Percentiles rank a stretch among this genome's conserved stretches.
Evolutionary conservation across 352 stramenopile genomes (phyloP).

Genomic region (Phytopythium litorale): DNA sequence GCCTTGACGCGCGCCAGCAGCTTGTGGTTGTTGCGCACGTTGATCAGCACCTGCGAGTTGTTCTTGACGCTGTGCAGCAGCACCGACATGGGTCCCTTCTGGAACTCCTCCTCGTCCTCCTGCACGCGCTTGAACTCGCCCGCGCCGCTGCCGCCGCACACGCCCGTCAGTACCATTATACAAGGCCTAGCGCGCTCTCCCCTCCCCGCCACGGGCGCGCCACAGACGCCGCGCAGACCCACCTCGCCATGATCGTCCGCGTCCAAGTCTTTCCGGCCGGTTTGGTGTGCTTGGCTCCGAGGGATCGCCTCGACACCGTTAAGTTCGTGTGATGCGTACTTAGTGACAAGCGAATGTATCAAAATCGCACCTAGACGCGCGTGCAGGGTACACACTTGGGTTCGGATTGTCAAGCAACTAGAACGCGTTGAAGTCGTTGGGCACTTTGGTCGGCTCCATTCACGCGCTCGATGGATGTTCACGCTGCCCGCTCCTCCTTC

Average conservation of each 20-base stretch:
- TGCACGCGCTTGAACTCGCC: conserved; percentile 83
- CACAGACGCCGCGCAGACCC: background rate
- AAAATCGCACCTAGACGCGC: background rate
- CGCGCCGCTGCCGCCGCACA: conserved; percentile 15
- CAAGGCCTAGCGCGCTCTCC: too few relatives aligned
- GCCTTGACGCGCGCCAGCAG: conserved; percentile 98
- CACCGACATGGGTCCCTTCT: conserved; percentile 96
- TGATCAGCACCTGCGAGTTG: conserved; percentile 99
- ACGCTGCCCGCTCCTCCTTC: background rate
- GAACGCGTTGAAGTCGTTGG: background rate
- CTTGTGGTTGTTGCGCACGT: conserved; percentile 99
- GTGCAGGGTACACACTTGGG: background rate
- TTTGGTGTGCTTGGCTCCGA: conserved; percentile 1
- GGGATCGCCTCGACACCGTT: background rate
- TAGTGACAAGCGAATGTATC: background rate
- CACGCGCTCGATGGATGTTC: background rate
- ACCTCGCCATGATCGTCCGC: conserved; percentile 6
- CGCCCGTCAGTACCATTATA: background rate
- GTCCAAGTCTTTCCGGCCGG: background rate
- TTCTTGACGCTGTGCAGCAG: conserved; percentile 98
- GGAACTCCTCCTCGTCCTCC: conserved; percentile 92
- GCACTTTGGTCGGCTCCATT: background rate
- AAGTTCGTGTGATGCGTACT: background rate
- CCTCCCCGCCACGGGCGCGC: background rate
- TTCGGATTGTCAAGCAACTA: background rate